These are phyloP conservation scores for Fraxinus dipetala DNA, from an alignment of 305 asterid species.

Conservation along the genomic window DNA sequence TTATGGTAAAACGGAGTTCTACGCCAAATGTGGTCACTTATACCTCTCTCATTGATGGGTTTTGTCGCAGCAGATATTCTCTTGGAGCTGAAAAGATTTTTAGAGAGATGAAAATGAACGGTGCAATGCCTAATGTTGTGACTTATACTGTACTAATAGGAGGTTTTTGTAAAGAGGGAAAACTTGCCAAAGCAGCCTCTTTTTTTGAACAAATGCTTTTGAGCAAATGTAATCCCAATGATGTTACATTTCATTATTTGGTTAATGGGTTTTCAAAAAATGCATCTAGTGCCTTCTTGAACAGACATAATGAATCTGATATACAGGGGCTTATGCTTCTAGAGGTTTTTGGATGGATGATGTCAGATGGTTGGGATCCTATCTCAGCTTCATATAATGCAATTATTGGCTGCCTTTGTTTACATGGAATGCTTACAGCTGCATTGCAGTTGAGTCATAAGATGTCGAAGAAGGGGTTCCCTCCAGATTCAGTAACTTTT, in stretches of 20 bases:
- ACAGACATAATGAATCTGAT: conserved; percentile 22
- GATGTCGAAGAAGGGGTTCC: conserved; percentile 46
- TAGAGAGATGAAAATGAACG: conserved; percentile 46
- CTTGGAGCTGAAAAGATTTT: conserved; percentile 54
- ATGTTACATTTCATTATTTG: conserved; percentile 68
- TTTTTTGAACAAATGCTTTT: conserved; percentile 72
- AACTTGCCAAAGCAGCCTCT: conserved; percentile 58
- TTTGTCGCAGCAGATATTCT: conserved; percentile 52
- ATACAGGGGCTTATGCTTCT: conserved; percentile 48
- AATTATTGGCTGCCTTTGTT: conserved; percentile 61
- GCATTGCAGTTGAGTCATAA: conserved; percentile 53
- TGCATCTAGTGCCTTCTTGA: conserved; percentile 16
- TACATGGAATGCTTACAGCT: conserved; percentile 51
- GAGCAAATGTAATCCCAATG: conserved; percentile 68
- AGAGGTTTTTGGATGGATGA: conserved; percentile 45
- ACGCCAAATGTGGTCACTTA: conserved; percentile 62
- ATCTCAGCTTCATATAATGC: conserved; percentile 67
- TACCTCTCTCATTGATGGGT: conserved; percentile 72
- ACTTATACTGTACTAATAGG: conserved; percentile 75
- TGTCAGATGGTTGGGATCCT: conserved; percentile 61
- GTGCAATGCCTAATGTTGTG: conserved; percentile 74
- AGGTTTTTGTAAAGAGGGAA: conserved; percentile 64
- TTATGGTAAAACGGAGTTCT: conserved; percentile 45
- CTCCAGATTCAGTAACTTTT: conserved; percentile 46
- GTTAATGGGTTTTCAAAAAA: conserved; percentile 65